Conservation (phyloP, 345 rosid genomes). For the Eucalyptus tenuipes region DNA sequence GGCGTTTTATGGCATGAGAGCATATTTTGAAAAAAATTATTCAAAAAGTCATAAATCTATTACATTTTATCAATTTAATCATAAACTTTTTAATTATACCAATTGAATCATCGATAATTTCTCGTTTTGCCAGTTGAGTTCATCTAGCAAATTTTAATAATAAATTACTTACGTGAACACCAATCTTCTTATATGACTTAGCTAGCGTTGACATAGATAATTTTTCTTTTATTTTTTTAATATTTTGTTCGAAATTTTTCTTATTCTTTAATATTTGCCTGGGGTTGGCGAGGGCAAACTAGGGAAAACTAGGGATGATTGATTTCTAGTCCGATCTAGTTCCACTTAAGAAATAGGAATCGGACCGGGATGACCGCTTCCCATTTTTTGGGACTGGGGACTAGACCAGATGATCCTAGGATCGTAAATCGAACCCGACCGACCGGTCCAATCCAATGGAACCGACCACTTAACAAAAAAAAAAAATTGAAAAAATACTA, state of each 20-base stretch:
- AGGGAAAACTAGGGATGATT: no score
- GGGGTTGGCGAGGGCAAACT: rapidly evolving
- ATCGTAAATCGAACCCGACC: rapidly evolving
- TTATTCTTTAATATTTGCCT: background rate
- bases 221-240: no score
- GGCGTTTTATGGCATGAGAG: background rate
- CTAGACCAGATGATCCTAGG: no score
- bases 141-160: rapidly evolving
- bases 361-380: rapidly evolving
- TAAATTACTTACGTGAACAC: rapidly evolving
- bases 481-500: no score
- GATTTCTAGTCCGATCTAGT: rapidly evolving
- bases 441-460: no score
- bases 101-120: no score
- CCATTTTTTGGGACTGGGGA: rapidly evolving
- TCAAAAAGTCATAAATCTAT: no score
- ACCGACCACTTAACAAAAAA: rapidly evolving
- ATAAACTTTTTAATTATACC: no score
- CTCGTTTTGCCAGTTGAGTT: background rate
- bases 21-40: background rate
- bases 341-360: no score
- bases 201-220: rapidly evolving
- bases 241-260: no score
- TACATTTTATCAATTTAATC: no score
- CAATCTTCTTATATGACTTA: no score